phyloP scores from a whole-genome alignment of 805 yeast genomes.

The Vanderwaltozyma tropicalis region DNA sequence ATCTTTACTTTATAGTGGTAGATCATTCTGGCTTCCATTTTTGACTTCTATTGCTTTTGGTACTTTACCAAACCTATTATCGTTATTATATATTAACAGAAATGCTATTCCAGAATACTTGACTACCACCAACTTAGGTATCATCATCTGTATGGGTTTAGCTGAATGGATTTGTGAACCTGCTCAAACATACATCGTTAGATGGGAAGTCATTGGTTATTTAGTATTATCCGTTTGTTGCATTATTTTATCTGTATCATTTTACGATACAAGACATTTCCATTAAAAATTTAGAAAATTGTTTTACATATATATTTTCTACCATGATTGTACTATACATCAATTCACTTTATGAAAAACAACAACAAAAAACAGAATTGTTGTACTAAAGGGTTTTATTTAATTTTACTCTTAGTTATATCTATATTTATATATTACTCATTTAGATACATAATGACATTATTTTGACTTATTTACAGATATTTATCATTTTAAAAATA shows the following conservation, averaged over 20 bases:
- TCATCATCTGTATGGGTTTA: slow-evolving; percentile 21
- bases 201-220: slow-evolving; percentile 28
- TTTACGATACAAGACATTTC: slow-evolving; percentile 8
- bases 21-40: slow-evolving; percentile 13
- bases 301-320: too few species aligned
- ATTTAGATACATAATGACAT: not conserved
- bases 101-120: slow-evolving; percentile 19
- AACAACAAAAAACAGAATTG: too few species aligned
- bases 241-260: slow-evolving; percentile 14
- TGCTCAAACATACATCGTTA: slow-evolving; percentile 20
- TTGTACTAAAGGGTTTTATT: too few species aligned
- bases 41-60: slow-evolving; percentile 16
- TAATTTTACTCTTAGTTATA: too few species aligned
- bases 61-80: slow-evolving; percentile 16
- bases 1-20: slow-evolving; percentile 7
- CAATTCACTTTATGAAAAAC: too few species aligned
- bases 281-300: not conserved
- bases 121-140: slow-evolving; percentile 21
- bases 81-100: slow-evolving; percentile 18
- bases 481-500: slow-evolving; percentile 14
- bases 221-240: slow-evolving; percentile 18
- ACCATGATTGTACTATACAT: too few species aligned
- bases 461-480: not conserved
- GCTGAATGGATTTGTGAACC: slow-evolving; percentile 25
- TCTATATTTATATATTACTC: not conserved